Percentiles rank a stretch among this genome's conserved stretches.
Evolutionary conservation across 2,329 filamentous ascomycete species (phyloP).

Genomic region (Metarhizium sp.): DNA sequence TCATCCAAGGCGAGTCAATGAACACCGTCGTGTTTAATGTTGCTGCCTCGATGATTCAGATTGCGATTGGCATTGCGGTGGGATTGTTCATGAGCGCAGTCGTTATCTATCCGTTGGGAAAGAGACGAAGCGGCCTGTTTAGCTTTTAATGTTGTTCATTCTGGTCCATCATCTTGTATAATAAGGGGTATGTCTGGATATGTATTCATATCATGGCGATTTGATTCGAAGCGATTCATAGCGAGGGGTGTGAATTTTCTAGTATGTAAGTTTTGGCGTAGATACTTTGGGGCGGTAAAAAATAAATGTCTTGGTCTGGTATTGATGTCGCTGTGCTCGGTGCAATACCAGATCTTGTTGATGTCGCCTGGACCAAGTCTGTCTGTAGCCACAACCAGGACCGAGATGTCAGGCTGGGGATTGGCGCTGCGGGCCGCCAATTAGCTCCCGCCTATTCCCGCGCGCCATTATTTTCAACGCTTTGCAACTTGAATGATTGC

Average conservation of each 20-base stretch:
- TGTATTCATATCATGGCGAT: not conserved
- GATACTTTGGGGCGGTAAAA: not conserved
- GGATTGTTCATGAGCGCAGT: conserved; percentile 40
- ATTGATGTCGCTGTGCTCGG: no score
- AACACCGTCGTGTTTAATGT: conserved; percentile 34
- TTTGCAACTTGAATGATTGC: no score
- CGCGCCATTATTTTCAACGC: not conserved
- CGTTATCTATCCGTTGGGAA: conserved; percentile 39
- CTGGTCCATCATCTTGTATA: not conserved
- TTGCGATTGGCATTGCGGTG: conserved; percentile 42
- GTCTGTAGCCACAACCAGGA: no score
- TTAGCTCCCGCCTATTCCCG: conserved; percentile 2
- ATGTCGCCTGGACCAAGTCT: not conserved
- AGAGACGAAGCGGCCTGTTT: conserved; percentile 39
- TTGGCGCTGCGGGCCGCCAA: not conserved
- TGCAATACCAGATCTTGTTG: not conserved
- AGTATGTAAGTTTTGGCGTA: not conserved
- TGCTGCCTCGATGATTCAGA: conserved; percentile 41
- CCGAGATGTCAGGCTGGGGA: no score
- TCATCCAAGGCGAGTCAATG: conserved; percentile 12
- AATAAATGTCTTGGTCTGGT: not conserved
- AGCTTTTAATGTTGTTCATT: conserved; percentile 26
- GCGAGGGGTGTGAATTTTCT: not conserved
- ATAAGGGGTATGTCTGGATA: not conserved
- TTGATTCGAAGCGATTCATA: not conserved